Conservation (phyloP, 306 rosid genomes). For the Lupinus albus region DNA sequence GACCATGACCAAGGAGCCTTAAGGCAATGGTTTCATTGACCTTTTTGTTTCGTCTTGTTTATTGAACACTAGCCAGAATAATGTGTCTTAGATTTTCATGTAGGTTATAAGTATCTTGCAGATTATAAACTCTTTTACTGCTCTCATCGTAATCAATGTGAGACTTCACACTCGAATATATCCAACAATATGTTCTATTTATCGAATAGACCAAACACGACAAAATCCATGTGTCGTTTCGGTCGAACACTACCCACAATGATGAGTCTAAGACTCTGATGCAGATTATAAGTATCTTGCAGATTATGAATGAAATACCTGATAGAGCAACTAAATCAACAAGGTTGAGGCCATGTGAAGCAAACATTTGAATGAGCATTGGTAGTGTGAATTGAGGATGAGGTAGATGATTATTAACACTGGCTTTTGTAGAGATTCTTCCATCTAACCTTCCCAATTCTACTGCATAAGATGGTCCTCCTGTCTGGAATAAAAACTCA, state of each 20-base stretch:
- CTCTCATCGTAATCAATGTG: too few relatives aligned
- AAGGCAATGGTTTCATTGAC: too few relatives aligned
- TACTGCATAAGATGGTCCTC: constrained; percentile 79
- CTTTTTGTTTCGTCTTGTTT: too few relatives aligned
- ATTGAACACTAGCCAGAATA: not conserved
- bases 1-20: too few relatives aligned
- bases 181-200: too few relatives aligned
- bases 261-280: not conserved
- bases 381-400: constrained; percentile 53
- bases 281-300: not conserved
- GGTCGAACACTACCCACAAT: not conserved
- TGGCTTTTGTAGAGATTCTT: constrained; percentile 57
- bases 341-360: constrained; percentile 64
- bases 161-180: too few relatives aligned
- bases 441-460: constrained; percentile 87
- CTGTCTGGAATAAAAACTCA: constrained; percentile 53
- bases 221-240: too few relatives aligned
- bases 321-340: constrained; percentile 77
- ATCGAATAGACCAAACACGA: too few relatives aligned
- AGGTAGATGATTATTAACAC: constrained; percentile 70
- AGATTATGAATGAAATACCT: constrained; percentile 51
- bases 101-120: not conserved
- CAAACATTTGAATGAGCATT: constrained; percentile 58
- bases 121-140: too few relatives aligned
- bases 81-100: not conserved